phyloP scores from a whole-genome alignment of 257 asterid species.

The Verbascum thapsus region DNA sequence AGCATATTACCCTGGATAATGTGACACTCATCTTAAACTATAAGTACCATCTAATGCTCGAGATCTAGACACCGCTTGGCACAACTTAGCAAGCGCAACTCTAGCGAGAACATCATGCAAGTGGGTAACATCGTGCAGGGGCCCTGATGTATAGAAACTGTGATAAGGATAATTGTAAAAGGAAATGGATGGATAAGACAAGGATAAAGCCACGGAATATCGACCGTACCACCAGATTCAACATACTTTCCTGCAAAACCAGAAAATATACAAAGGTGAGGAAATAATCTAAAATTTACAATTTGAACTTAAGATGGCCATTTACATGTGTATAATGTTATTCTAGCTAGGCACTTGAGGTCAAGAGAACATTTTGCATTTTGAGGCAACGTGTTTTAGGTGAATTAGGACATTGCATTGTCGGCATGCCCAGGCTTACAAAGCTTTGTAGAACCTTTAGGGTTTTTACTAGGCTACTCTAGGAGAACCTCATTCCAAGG shows the following conservation, averaged over 20 bases:
- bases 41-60: constrained; percentile 85
- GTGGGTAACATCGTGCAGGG: constrained; percentile 93
- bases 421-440: constrained; percentile 15
- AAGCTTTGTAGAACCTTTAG: constrained; percentile 11
- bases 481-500: constrained; percentile 11
- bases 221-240: constrained; percentile 85
- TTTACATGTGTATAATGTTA: neutral
- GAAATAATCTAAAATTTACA: constrained; percentile 12
- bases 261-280: constrained; percentile 36
- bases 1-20: neutral
- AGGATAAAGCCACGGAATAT: constrained; percentile 28
- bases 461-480: constrained; percentile 13
- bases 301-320: constrained; percentile 6
- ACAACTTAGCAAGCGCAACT: constrained; percentile 94
- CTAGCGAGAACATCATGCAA: constrained; percentile 99
- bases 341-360: constrained; percentile 20
- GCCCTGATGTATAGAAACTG: constrained; percentile 69
- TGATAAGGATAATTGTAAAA: constrained; percentile 30
- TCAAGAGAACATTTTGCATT: constrained; percentile 10
- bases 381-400: neutral
- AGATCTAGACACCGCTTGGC: constrained; percentile 89
- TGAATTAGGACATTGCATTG: constrained; percentile 9
- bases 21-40: constrained; percentile 20
- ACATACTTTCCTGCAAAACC: constrained; percentile 77
- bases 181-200: constrained; percentile 29